A percentile compares a stretch with the other conserved stretches of the same genome.
These are phyloP conservation scores for Lichenothelia convexa DNA, from an alignment of 495 filamentous ascomycete species.

Conservation along the genomic window DNA sequence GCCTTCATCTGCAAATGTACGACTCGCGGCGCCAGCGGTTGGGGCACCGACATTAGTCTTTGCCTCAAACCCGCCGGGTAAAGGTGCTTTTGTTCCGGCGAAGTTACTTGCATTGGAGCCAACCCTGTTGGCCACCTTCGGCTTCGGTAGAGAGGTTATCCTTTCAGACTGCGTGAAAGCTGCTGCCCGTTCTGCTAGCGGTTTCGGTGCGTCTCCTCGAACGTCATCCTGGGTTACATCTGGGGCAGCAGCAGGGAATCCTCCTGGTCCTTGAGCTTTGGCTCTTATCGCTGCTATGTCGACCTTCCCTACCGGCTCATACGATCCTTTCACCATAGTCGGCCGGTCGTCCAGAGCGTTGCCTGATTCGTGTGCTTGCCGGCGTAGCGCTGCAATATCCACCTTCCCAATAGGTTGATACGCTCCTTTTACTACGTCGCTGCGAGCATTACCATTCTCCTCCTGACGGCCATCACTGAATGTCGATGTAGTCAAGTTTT, in stretches of 20 bases:
- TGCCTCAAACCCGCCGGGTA: slow-evolving; percentile 46
- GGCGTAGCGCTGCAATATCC: slow-evolving; percentile 76
- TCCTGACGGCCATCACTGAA: no score
- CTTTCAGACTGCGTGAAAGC: slow-evolving; percentile 56
- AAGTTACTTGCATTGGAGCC: slow-evolving; percentile 47
- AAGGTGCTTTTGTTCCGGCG: slow-evolving; percentile 71
- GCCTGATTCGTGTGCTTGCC: slow-evolving; percentile 51
- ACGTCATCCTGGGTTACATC: slow-evolving; percentile 22
- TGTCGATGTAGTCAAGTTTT: no score
- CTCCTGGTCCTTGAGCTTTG: slow-evolving; percentile 47
- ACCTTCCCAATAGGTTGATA: slow-evolving; percentile 96
- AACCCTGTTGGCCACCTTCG: slow-evolving; percentile 82
- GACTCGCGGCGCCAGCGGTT: slow-evolving; percentile 61
- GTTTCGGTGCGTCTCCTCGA: slow-evolving; percentile 26
- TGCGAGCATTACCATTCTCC: slow-evolving; percentile 22
- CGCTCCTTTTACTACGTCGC: slow-evolving; percentile 64
- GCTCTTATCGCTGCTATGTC: slow-evolving; percentile 87
- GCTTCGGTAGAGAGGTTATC: slow-evolving; percentile 76
- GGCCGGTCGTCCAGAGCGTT: slow-evolving; percentile 53
- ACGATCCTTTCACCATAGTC: slow-evolving; percentile 68
- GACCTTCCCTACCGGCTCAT: slow-evolving; percentile 84
- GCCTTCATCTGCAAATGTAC: slow-evolving; percentile 83
- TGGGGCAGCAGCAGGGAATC: slow-evolving; percentile 19
- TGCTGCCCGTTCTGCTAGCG: slow-evolving; percentile 47
- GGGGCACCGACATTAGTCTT: slow-evolving; percentile 32